Base-by-base conservation (phyloP, 2,329 filamentous ascomycete genomes). In the Coleophoma cylindrospora region DNA sequence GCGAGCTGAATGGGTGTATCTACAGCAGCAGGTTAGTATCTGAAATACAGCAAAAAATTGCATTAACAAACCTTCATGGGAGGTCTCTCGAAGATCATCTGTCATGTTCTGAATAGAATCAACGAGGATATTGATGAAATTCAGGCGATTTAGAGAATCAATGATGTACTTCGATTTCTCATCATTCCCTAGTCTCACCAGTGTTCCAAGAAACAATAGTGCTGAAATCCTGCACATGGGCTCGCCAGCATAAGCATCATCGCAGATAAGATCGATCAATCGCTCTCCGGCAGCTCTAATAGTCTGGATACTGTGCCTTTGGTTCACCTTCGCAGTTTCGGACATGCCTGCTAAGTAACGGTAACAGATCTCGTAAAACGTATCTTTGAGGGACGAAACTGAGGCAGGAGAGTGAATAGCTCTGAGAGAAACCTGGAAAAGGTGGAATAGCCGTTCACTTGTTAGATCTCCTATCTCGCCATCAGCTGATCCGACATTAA, bases 341-440 rank as follows among this genome's bases (percentile, higher is more conserved):
- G 70, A 71, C 58, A 91, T 85, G 40, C 86, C 84, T 4, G 82
- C 81, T 47, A 96, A 76, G 65, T 95, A 95, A 17, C 88, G 83
- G 66, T 91, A 92, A 70, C 88, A 91, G 60, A 96, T 95, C 61
- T 87, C 87, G 68, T 97, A 99, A 69, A 95, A 92, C 19, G 88
- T 79, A 51, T 94, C 84, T 46, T 94, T 84, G 37, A 99, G 73
- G 49, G 83, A 77, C 14, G 87, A 74, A 48, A 81, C 84, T 4
- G 86, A 84, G 2, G 84, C 79, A 63, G 87, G 85, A 54, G 87
- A 84, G 56, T 85, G 82, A 49, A 95, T 86, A 5, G 90, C 89
- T 59, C 85, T 80, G 13, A 96, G 75, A 54, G 89, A 91, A 37
- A 90, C 81, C 55, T 95, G 88, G 75, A 99, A 96, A 4, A 97